Conservation (phyloP, 2,329 filamentous ascomycete genomes). For the Emmonsiellopsis sp. region DNA sequence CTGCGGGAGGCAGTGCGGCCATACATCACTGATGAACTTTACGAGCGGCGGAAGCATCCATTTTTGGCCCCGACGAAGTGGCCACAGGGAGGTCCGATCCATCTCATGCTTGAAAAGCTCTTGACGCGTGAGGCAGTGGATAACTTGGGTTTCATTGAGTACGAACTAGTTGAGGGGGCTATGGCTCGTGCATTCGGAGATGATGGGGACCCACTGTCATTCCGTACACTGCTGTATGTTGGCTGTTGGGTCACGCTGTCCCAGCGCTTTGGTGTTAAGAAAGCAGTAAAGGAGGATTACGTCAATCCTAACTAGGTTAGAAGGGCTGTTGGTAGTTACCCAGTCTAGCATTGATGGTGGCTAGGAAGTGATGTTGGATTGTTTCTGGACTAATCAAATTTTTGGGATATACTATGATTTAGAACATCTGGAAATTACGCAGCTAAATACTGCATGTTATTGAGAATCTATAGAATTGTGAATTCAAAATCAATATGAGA, state of each 20-base stretch:
- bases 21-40: slow-evolving; percentile 44
- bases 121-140: slow-evolving; percentile 30
- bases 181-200: slow-evolving; percentile 33
- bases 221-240: slow-evolving; percentile 30
- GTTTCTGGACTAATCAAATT: too few species aligned
- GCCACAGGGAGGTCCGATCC: slow-evolving; percentile 34
- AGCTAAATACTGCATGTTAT: too few species aligned
- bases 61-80: slow-evolving; percentile 40
- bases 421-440: too few species aligned
- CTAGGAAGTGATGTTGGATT: too few species aligned
- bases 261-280: slow-evolving; percentile 32
- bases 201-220: slow-evolving; percentile 21
- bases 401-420: too few species aligned
- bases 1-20: slow-evolving; percentile 42
- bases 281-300: not conserved
- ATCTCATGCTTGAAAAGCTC: slow-evolving; percentile 20
- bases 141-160: slow-evolving; percentile 34
- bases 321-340: too few species aligned
- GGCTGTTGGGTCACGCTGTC: slow-evolving; percentile 38
- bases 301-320: not conserved
- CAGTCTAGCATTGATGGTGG: too few species aligned
- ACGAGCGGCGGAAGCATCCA: slow-evolving; percentile 41
- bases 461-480: too few species aligned
- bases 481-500: too few species aligned
- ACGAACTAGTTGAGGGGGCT: slow-evolving; percentile 22